Percentiles rank a stretch among this genome's conserved stretches.
Evolutionary conservation across 768 basidiomycete genomes (phyloP).

Genomic region (Calocera viscosa): DNA sequence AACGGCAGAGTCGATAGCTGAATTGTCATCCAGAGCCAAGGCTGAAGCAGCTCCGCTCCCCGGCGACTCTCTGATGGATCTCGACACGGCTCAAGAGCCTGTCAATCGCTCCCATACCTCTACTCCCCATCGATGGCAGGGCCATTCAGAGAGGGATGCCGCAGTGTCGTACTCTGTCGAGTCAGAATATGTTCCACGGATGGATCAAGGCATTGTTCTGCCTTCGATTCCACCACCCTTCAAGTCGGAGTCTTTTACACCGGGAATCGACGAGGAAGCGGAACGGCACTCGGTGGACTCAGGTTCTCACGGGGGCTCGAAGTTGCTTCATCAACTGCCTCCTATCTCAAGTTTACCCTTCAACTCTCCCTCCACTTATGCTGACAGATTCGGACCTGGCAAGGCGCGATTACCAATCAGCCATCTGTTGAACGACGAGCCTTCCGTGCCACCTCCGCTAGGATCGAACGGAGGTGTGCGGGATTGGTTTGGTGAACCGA

Average conservation of each 20-base stretch:
- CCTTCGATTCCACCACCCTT: background rate
- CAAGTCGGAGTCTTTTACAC: background rate
- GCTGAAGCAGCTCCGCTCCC: background rate
- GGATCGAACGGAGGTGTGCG: background rate
- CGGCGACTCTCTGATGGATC: background rate
- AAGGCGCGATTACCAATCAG: background rate
- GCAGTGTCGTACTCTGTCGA: background rate
- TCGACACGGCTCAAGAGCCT: background rate
- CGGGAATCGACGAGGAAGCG: background rate
- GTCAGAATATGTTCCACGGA: background rate
- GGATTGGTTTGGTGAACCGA: background rate
- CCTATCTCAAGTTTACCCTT: background rate
- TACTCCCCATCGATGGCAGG: background rate
- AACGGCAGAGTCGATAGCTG: conserved; percentile 16
- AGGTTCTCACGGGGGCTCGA: background rate
- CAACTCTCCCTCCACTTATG: background rate
- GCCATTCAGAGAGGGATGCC: background rate
- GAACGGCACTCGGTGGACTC: background rate
- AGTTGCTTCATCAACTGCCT: background rate
- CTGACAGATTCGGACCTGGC: background rate
- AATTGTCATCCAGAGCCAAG: background rate
- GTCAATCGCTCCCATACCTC: background rate
- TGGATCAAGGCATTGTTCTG: background rate
- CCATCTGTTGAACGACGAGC: background rate
- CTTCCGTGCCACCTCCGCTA: background rate